Conservation (phyloP, 164 flowering plant species). For the Taxillus chinensis region DNA sequence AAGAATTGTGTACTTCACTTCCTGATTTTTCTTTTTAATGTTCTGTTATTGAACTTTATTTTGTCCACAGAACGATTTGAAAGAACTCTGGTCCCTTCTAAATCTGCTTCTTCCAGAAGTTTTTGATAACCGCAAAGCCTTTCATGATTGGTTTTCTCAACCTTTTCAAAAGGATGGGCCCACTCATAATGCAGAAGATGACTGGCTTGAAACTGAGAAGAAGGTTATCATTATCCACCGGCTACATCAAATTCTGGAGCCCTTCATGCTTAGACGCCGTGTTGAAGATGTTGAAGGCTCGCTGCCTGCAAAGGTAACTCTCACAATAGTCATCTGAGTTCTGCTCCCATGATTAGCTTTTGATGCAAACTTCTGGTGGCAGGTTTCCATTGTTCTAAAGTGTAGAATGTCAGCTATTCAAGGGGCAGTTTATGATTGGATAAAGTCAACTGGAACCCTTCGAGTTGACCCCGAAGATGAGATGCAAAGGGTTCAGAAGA, state of each 20-base stretch:
- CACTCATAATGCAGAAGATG: conserved; percentile 80
- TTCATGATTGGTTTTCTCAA: conserved; percentile 98
- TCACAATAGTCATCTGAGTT: not conserved
- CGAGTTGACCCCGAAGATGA: conserved; percentile 97
- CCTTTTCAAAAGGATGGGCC: conserved; percentile 95
- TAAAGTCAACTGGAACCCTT: conserved; percentile 87
- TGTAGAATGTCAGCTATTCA: conserved; percentile 97
- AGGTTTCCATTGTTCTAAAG: conserved; percentile 82
- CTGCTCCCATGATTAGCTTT: conserved; percentile 2
- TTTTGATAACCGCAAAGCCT: conserved; percentile 95
- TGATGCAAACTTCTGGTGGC: conserved; percentile 19
- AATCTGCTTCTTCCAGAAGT: conserved; percentile 98
- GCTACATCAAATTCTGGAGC: conserved; percentile 97
- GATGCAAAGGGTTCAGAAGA: conserved; percentile 53
- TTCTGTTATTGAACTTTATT: not conserved
- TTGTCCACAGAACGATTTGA: conserved; percentile 84
- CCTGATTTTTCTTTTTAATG: not conserved
- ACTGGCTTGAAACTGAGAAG: conserved; percentile 99
- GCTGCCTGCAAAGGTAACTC: conserved; percentile 85
- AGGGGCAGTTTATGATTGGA: conserved; percentile 95
- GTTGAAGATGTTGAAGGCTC: conserved; percentile 99
- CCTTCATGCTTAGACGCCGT: conserved; percentile 99
- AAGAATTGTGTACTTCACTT: not conserved
- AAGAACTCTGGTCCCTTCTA: conserved; percentile 96
- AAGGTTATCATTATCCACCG: conserved; percentile 95